Evolutionary conservation across 441 rosid species (phyloP), one percentile per base, ranked within the genome.

Genomic region (Macaranga tanarius): DNA sequence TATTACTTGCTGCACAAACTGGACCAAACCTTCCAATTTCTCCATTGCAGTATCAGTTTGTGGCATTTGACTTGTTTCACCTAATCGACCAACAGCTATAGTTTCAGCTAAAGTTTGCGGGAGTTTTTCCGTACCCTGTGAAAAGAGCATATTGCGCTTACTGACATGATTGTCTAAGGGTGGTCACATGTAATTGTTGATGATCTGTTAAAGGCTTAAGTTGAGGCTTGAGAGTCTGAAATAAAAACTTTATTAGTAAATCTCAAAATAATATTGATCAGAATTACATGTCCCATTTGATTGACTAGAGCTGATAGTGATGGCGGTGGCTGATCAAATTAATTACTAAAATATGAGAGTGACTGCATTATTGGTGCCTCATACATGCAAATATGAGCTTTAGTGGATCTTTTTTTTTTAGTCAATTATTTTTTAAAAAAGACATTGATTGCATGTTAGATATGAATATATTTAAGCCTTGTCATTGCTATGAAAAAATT

Each of bases 61-160:
- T 12, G 89, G 89, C 55, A 75, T 70, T 74, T 76, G 86, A 78
- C 81, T 84, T 55, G 86, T 90, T 77, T 86, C 89, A 10, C 88
- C 86, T 22, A 86, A 81, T 67, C 72, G 88, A 69, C 88, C 90
- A 31, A 75, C 84, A 2, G 95, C 97, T 34, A 92, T 83, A 28
- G 87, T 82, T 51, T 84, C 89, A 59, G 92, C 80, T 26, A 95
- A 82, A 20, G 85, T 87, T 63, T 84, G 89, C 75, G 86, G 96
- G 81, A 95, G 85, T 72, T 82, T 89, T 17, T 88, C 99, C 94
- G 92, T 83, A 56, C 97, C 99, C 79, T 91, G 97, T 1, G 99
- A 84, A n/a, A 62, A 95, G 89, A 42, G 99, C 97, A 63, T 95
- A 97, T 87, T 95, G 97, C 1, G 93, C 98, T 80, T 95, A 97